A percentile compares a stretch with the other conserved stretches of the same genome.
phyloP scores from a whole-genome alignment of 331 rosid species.

The Malus hybrid region DNA sequence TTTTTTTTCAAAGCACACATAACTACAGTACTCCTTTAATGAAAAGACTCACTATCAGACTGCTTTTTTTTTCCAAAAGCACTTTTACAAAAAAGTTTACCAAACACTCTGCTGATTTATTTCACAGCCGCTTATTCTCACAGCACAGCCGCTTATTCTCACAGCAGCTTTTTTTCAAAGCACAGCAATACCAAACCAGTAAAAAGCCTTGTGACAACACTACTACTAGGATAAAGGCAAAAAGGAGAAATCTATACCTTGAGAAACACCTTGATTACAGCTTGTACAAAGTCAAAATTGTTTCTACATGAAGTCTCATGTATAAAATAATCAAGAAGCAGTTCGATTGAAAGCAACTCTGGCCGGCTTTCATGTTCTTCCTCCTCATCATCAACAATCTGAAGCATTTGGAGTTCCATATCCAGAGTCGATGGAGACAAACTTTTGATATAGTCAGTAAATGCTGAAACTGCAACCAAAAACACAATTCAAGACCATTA shows the following conservation, averaged over 20 bases:
- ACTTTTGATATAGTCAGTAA: conserved; percentile 70
- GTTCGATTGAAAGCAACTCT: conserved; percentile 51
- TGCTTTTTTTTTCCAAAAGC: no score
- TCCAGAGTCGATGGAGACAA: conserved; percentile 79
- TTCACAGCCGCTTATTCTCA: no score
- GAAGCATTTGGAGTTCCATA: conserved; percentile 85
- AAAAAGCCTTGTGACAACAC: not conserved
- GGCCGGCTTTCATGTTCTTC: conserved; percentile 58
- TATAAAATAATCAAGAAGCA: conserved; percentile 71
- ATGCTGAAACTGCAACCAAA: conserved; percentile 52
- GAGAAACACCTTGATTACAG: conserved; percentile 70
- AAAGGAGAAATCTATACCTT: conserved; percentile 40
- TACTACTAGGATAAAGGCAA: not conserved
- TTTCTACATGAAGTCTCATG: conserved; percentile 64
- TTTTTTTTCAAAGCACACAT: no score
- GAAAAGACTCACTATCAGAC: no score
- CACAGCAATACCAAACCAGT: no score
- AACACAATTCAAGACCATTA: not conserved
- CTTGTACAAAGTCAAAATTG: conserved; percentile 88
- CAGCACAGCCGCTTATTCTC: no score
- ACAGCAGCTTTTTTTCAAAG: no score
- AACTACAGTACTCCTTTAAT: no score
- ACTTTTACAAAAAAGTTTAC: no score
- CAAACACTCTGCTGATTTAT: no score
- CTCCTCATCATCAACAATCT: conserved; percentile 52